Evolutionary conservation across 2,329 filamentous ascomycete species (phyloP).

Genomic region (Trichoderma sp.): DNA sequence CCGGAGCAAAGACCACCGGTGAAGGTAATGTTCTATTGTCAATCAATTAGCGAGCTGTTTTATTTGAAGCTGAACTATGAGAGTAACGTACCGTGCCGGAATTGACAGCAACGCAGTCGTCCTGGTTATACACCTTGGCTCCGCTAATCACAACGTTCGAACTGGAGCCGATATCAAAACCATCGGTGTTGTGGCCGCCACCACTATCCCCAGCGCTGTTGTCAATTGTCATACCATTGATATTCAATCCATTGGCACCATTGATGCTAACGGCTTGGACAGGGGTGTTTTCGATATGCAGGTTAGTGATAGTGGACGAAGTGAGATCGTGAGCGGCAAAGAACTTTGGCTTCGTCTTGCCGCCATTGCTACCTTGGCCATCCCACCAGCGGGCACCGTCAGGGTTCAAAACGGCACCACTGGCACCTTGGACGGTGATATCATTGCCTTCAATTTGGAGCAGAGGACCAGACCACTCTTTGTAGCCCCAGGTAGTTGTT

Average conservation of each 20-base stretch:
- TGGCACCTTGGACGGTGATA: constrained; percentile 13
- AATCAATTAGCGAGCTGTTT: background rate
- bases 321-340: constrained; percentile 52
- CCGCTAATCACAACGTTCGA: constrained; percentile 54
- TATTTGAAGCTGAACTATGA: too few relatives aligned
- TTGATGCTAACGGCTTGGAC: constrained; percentile 49
- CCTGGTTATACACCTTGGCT: constrained; percentile 62
- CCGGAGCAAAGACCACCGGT: constrained; percentile 49
- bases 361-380: constrained; percentile 60
- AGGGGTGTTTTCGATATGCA: constrained; percentile 49
- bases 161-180: constrained; percentile 59
- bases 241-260: constrained; percentile 40
- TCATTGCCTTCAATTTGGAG: constrained; percentile 19
- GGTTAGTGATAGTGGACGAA: constrained; percentile 42
- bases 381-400: constrained; percentile 59
- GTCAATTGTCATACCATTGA: constrained; percentile 46
- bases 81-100: constrained; percentile 45
- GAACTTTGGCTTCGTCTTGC: constrained; percentile 66
- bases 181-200: constrained; percentile 59
- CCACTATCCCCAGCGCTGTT: constrained; percentile 43
- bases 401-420: constrained; percentile 9
- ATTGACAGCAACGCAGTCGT: constrained; percentile 63
- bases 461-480: constrained; percentile 20
- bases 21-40: constrained; percentile 48
- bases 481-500: constrained; percentile 17